phyloP scores from a whole-genome alignment of 2,329 filamentous ascomycete species.

The Botryosphaeria agaves region DNA sequence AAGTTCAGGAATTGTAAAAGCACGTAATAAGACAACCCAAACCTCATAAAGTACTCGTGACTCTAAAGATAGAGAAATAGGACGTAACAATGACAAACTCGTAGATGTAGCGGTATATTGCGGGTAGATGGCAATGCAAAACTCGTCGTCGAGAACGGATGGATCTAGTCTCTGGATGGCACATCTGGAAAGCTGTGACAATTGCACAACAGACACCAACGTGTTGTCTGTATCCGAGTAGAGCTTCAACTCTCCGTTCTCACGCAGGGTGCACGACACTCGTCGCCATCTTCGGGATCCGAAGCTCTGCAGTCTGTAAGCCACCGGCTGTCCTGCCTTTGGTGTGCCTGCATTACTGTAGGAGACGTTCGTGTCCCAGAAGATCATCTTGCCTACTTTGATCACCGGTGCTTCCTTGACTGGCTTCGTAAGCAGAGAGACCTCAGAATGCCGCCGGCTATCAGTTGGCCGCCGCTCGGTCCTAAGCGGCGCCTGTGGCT shows the following conservation, averaged over 20 bases:
- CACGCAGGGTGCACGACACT: slow-evolving; percentile 84
- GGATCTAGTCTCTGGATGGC: slow-evolving; percentile 81
- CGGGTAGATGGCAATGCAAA: slow-evolving; percentile 88
- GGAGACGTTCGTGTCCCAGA: slow-evolving; percentile 59
- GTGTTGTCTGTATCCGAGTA: slow-evolving; percentile 72
- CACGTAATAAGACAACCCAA: slow-evolving; percentile 83
- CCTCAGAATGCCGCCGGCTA: slow-evolving; percentile 30
- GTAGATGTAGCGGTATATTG: slow-evolving; percentile 67
- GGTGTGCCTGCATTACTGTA: slow-evolving; percentile 25
- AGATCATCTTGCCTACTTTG: slow-evolving; percentile 54
- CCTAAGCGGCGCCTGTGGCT: slow-evolving; percentile 21
- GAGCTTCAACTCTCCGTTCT: slow-evolving; percentile 87
- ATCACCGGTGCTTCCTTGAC: slow-evolving; percentile 77
- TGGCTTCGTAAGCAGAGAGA: slow-evolving; percentile 31
- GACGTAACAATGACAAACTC: slow-evolving; percentile 61
- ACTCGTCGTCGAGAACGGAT: slow-evolving; percentile 82
- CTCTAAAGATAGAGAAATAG: slow-evolving; percentile 77
- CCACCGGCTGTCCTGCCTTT: slow-evolving; percentile 26
- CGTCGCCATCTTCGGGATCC: slow-evolving; percentile 58
- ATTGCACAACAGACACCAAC: slow-evolving; percentile 65
- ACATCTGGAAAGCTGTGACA: slow-evolving; percentile 76
- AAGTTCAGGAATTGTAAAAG: slow-evolving; percentile 81
- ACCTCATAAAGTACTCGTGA: slow-evolving; percentile 86
- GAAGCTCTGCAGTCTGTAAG: slow-evolving; percentile 37
- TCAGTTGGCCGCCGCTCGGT: slow-evolving; percentile 18